These are phyloP conservation scores for Omphalotus guepiniiformis DNA, from an alignment of 768 basidiomycete genomes.

Conservation along the genomic window DNA sequence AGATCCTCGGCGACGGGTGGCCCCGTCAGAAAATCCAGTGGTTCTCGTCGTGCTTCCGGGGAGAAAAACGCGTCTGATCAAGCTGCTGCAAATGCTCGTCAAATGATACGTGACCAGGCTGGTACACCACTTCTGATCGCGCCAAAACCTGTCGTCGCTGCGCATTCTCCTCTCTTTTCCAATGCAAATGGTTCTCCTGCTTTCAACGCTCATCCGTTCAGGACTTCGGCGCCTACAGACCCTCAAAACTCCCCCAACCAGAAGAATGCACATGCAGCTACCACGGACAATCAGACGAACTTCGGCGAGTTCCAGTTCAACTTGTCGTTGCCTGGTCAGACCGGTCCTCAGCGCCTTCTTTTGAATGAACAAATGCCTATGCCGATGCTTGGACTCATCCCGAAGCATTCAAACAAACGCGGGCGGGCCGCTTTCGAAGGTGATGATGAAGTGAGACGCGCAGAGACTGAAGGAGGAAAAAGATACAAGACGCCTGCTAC, in stretches of 20 bases:
- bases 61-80: too few relatives aligned
- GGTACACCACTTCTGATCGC: conserved; percentile 1
- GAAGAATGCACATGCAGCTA: conserved; percentile 6
- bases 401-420: conserved; percentile 1
- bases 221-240: not conserved
- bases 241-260: too few relatives aligned
- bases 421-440: not conserved
- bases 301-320: too few relatives aligned
- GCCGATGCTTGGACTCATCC: not conserved
- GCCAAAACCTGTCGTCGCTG: conserved; percentile 5
- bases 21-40: too few relatives aligned
- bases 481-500: conserved; percentile 1
- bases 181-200: not conserved
- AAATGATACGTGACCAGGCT: conserved; percentile 1
- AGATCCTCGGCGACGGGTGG: too few relatives aligned
- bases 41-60: too few relatives aligned
- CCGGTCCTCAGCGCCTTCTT: conserved; percentile 7
- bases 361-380: not conserved
- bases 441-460: conserved; percentile 5
- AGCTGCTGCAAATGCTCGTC: not conserved
- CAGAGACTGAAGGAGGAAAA: not conserved
- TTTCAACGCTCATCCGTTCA: not conserved
- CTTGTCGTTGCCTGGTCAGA: not conserved
- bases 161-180: not conserved
- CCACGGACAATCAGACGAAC: not conserved